Evolutionary conservation across 306 rosid species (phyloP).

Genomic region (Citrullus colocynthis): DNA sequence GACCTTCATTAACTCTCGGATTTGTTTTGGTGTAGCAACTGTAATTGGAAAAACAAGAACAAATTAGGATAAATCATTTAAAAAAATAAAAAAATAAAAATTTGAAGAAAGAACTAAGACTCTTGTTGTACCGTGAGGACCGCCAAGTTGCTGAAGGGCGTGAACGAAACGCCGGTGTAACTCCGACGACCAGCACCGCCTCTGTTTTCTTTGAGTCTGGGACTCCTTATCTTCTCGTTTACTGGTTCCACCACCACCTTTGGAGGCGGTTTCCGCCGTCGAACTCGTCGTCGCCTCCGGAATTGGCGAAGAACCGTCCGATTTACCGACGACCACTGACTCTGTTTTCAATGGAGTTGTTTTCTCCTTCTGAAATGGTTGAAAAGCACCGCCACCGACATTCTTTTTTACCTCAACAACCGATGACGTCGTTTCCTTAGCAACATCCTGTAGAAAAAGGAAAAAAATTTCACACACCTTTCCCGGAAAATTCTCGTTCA

Average conservation of each 20-base stretch:
- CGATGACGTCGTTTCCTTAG: slow-evolving; percentile 20
- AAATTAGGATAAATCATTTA: neutral
- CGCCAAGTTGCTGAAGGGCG: slow-evolving; percentile 82
- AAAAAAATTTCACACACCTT: neutral
- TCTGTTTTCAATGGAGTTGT: slow-evolving; percentile 17
- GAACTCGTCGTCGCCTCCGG: slow-evolving; percentile 43
- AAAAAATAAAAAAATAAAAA: neutral
- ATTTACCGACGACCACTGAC: slow-evolving; percentile 8
- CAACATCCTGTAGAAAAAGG: slow-evolving; percentile 15
- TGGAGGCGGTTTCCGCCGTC: slow-evolving; percentile 23
- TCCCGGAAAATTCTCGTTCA: neutral
- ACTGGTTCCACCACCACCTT: slow-evolving; percentile 9
- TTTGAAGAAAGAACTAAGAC: neutral
- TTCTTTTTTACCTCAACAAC: slow-evolving; percentile 63
- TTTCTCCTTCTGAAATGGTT: slow-evolving; percentile 65
- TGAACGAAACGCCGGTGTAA: slow-evolving; percentile 68
- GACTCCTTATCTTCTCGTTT: slow-evolving; percentile 50
- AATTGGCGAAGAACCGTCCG: neutral
- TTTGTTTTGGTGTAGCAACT: slow-evolving; percentile 64
- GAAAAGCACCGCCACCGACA: slow-evolving; percentile 80
- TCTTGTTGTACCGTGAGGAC: slow-evolving; percentile 46
- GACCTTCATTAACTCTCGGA: slow-evolving; percentile 51
- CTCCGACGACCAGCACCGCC: slow-evolving; percentile 88
- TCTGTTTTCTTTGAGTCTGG: slow-evolving; percentile 52
- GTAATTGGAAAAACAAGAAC: neutral